Evolutionary conservation across 345 rosid genomes (phyloP), one percentile per base, ranked within the genome.

Genomic region (Fremontodendron californicum): DNA sequence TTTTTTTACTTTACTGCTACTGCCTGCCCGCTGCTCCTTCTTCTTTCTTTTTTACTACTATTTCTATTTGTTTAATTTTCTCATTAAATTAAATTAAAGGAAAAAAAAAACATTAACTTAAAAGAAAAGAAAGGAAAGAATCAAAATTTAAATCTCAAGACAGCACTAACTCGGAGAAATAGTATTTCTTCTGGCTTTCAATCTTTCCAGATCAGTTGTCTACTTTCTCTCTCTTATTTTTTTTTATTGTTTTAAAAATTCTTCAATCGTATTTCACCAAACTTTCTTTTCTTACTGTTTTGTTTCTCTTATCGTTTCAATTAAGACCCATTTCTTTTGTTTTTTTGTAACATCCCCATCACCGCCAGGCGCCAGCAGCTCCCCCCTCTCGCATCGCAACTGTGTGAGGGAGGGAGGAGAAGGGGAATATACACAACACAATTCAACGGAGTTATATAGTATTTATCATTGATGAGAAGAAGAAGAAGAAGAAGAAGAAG

Each of bases 101-200:
- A 25, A 11, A 1, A 11, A 4, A 8, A 55, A 21, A 8, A 0
- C 2, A 33, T 33, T 33, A 7, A 6, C 3, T 33, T 1, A 1
- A 33, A 33, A 33, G 2, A 33, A 33, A 33, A 33, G 35, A 33
- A 33, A 33, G 35, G 3, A 33, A 33, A 25, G 66, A 52, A 46
- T 27, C 52, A 61, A 61, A 75, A 13, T 63, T 78, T 48, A 71
- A 77, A 80, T 82, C 88, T 57, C 62, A 52, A 73, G 68, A 23
- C 49, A 68, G 81, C 89, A 84, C 87, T 80, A 65, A 85, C 87
- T 83, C 82, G 60, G 54, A 84, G 85, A 87, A 81, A 73, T 78
- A 78, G 77, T 79, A 74, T 73, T 57, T 33, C 3, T 33, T 83
- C 78, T 66, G 74, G 52, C 78, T 75, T 78, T 67, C 79, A 78